These are phyloP conservation scores for Capsicum chinense DNA, from an alignment of 257 asterid species.

Conservation along the genomic window DNA sequence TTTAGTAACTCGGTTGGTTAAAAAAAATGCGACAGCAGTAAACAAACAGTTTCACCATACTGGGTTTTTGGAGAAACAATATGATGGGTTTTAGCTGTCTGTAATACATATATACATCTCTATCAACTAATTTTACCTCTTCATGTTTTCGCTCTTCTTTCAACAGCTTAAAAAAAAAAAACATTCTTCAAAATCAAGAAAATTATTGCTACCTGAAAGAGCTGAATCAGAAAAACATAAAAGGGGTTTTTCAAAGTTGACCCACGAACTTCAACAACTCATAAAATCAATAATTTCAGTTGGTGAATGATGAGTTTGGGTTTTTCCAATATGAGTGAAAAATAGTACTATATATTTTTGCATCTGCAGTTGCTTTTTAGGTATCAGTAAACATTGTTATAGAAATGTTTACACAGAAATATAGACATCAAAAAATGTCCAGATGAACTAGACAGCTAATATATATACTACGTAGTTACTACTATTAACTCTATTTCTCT, in stretches of 20 bases:
- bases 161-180: neutral
- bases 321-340: neutral
- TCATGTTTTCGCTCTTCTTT: neutral
- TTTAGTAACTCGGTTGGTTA: too few relatives aligned
- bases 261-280: slow-evolving; percentile 18
- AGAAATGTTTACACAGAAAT: slow-evolving; percentile 23
- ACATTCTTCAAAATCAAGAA: neutral
- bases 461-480: neutral
- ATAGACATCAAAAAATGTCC: slow-evolving; percentile 3
- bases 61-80: neutral
- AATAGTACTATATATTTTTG: neutral
- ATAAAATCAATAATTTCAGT: neutral
- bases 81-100: slow-evolving; percentile 11
- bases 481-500: neutral
- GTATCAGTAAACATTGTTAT: neutral
- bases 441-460: slow-evolving; percentile 26
- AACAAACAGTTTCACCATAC: neutral
- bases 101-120: neutral
- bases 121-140: neutral
- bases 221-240: neutral
- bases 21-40: neutral
- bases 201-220: slow-evolving; percentile 15
- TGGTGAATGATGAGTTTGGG: neutral
- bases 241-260: neutral
- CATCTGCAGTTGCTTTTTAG: neutral